Base-by-base conservation (phyloP, 768 basidiomycete genomes). In the Termitomyces sp. region DNA sequence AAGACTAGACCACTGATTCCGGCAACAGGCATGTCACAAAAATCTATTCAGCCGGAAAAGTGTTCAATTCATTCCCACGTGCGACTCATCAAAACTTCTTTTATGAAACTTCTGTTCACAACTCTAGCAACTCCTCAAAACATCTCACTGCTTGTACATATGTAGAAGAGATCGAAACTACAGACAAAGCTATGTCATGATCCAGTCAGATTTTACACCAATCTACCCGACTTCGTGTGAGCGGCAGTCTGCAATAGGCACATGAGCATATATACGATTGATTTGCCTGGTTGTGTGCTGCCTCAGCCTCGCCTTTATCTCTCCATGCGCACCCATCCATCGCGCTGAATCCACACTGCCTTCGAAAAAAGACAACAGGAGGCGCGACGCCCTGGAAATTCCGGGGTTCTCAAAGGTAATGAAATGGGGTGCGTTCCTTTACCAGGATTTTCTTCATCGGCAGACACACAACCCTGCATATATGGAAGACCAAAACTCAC, bases 291-390 rank as follows among this genome's bases (percentile, higher is more conserved):
- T 52, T 52, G 36, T 56, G 58, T 47, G 58, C 53, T 32, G 73
- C 73, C 86, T 92, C 90, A 88, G 90, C 82, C 90, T 92, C 90
- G 90, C 90, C 90, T 92, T 92, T 77, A 80, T 72, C 65, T 87
- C 89, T 76, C 77, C 90, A 90, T 74, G 62, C 85, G 74, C 86
- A 84, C 79, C 90, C 88, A 65, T 64, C 83, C 68, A 70, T 68
- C 70, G 57, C 61, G 57, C 59, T 58, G 69, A 65, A 63, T 73
- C 66, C 62, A 58, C 61, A 56, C 28, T 56, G 53, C 26, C 56
- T 58, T n/a, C 3, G 6, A 18, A 57, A 59, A 57, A 62, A 65
- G 51, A 53, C 60, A 45, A 53, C 59, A 61, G 62, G 61, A 65
- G 62, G 62, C 63, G 66, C 68, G 66, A 71, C 71, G 73, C 69